These are phyloP conservation scores for Daedaleopsis sinensis DNA, from an alignment of 768 basidiomycete genomes.

Conservation along the genomic window DNA sequence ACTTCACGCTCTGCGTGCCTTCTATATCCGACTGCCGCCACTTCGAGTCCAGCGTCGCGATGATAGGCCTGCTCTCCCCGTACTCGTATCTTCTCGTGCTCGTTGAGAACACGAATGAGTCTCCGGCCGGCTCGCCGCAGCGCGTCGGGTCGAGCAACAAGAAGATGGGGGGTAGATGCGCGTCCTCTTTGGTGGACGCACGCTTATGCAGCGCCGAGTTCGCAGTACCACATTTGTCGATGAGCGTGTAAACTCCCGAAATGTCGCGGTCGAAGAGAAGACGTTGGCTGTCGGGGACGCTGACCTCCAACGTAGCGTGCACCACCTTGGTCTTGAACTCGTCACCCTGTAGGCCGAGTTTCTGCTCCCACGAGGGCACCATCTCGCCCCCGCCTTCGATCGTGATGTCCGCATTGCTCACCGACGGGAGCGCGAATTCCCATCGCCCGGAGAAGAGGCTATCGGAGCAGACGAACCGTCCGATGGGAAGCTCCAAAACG, in stretches of 20 bases:
- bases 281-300: constrained; percentile 51
- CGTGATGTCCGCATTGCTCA: constrained; percentile 55
- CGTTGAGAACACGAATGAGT: constrained; percentile 84
- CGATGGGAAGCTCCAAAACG: constrained; percentile 71
- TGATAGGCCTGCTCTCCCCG: constrained; percentile 76
- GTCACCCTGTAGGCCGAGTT: constrained; percentile 70
- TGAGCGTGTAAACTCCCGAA: constrained; percentile 74
- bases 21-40: constrained; percentile 75
- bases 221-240: constrained; percentile 89
- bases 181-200: constrained; percentile 44
- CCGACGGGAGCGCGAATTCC: constrained; percentile 77
- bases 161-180: constrained; percentile 63
- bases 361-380: constrained; percentile 84
- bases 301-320: constrained; percentile 65
- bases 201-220: constrained; percentile 82
- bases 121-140: constrained; percentile 71
- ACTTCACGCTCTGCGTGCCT: constrained; percentile 52
- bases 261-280: constrained; percentile 74
- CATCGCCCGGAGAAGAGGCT: constrained; percentile 71
- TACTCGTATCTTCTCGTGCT: constrained; percentile 79
- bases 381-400: constrained; percentile 63
- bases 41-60: constrained; percentile 69
- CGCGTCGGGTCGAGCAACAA: constrained; percentile 88
- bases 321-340: constrained; percentile 70
- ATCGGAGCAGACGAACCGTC: constrained; percentile 60